These are phyloP conservation scores for Zygosaccharomyces bailii DNA, from an alignment of 805 yeast species.

Conservation along the genomic window DNA sequence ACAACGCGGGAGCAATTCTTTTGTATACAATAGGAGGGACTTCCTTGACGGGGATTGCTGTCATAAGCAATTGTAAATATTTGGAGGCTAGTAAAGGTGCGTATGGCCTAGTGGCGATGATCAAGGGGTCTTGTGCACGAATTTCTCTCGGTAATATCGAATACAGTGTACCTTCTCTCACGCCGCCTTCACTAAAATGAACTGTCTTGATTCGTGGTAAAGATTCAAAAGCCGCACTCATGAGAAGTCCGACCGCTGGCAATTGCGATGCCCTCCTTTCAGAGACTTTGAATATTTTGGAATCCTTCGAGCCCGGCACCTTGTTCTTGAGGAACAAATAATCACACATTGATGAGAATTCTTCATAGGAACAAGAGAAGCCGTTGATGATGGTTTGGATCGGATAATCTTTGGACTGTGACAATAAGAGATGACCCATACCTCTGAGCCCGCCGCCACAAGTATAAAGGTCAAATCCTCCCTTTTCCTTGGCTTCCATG, in stretches of 20 bases:
- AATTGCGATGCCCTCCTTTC: slow-evolving; percentile 62
- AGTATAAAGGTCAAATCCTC: slow-evolving; percentile 61
- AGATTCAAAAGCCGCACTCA: slow-evolving; percentile 60
- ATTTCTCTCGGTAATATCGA: slow-evolving; percentile 56
- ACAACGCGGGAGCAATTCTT: slow-evolving; percentile 65
- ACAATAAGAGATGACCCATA: slow-evolving; percentile 56
- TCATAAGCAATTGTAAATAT: slow-evolving; percentile 50
- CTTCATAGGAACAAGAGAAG: slow-evolving; percentile 53
- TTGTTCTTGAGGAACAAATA: slow-evolving; percentile 47
- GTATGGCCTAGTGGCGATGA: slow-evolving; percentile 67
- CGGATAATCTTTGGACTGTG: slow-evolving; percentile 55
- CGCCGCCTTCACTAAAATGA: slow-evolving; percentile 73
- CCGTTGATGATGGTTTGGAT: slow-evolving; percentile 70
- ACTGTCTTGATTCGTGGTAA: slow-evolving; percentile 59
- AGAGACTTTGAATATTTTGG: slow-evolving; percentile 59
- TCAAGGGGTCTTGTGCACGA: slow-evolving; percentile 62
- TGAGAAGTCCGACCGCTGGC: slow-evolving; percentile 64
- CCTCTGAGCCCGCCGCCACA: slow-evolving; percentile 78
- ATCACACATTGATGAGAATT: slow-evolving; percentile 50
- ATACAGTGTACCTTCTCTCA: slow-evolving; percentile 70
- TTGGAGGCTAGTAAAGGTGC: slow-evolving; percentile 62
- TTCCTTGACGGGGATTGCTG: slow-evolving; percentile 54
- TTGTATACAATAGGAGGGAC: slow-evolving; percentile 57
- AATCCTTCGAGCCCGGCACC: slow-evolving; percentile 42
- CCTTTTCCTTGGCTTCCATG: slow-evolving; percentile 49